These are phyloP conservation scores for Gloeophyllum trabeum DNA, from an alignment of 768 basidiomycete species.

Conservation along the genomic window DNA sequence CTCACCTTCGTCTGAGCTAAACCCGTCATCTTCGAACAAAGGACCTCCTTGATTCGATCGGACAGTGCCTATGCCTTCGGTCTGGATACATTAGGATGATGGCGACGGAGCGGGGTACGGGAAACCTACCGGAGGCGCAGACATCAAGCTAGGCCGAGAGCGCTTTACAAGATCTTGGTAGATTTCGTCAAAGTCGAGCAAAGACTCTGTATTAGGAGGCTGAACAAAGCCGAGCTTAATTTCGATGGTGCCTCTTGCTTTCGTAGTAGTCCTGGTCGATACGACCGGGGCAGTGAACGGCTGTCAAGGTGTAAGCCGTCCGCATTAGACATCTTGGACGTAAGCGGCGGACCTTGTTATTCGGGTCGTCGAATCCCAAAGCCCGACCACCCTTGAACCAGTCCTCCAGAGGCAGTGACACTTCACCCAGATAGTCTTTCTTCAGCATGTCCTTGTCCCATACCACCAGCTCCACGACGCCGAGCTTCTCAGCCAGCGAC, in stretches of 20 bases:
- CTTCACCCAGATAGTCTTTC: conserved; percentile 94
- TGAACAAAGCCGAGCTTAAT: conserved; percentile 52
- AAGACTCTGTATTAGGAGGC: conserved; percentile 27
- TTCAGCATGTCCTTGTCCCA: conserved; percentile 90
- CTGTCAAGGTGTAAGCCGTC: conserved; percentile 17
- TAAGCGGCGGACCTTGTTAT: conserved; percentile 49
- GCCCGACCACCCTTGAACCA: conserved; percentile 53
- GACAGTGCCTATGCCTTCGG: conserved; percentile 77
- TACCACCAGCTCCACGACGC: conserved; percentile 72
- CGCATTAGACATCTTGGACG: conserved; percentile 13
- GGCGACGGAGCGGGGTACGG: conserved; percentile 1
- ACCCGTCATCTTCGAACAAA: conserved; percentile 65
- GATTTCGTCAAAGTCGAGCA: conserved; percentile 47
- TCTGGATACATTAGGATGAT: conserved; percentile 30
- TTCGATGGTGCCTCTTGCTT: conserved; percentile 40
- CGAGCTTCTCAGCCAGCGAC: conserved; percentile 60
- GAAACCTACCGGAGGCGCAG: conserved; percentile 61
- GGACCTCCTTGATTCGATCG: conserved; percentile 47
- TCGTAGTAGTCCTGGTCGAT: conserved; percentile 32
- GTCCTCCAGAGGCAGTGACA: conserved; percentile 62
- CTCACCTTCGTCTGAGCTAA: conserved; percentile 43
- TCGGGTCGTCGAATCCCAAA: conserved; percentile 45
- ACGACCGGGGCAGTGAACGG: conserved; percentile 33
- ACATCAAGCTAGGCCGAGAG: conserved; percentile 55
- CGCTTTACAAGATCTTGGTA: conserved; percentile 54